These are phyloP conservation scores for Datisca glomerata DNA, from an alignment of 306 rosid species.

Conservation along the genomic window DNA sequence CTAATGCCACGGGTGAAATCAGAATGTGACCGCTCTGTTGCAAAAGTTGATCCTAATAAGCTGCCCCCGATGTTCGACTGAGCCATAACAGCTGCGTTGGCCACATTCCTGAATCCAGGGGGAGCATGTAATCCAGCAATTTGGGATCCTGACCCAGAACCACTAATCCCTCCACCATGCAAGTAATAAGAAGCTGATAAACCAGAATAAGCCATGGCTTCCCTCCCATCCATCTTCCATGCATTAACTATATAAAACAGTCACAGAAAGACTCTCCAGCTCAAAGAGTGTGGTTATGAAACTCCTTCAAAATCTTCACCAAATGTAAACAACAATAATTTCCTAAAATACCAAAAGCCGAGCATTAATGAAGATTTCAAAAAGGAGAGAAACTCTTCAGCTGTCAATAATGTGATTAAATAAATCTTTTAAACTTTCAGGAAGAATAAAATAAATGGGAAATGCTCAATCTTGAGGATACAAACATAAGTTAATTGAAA, in stretches of 20 bases:
- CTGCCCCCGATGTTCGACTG: slow-evolving; percentile 44
- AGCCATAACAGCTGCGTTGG: slow-evolving; percentile 36
- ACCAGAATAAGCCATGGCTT: slow-evolving; percentile 80
- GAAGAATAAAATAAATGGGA: neutral
- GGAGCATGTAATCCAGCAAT: slow-evolving; percentile 43
- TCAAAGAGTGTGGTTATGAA: neutral
- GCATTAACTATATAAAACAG: slow-evolving; percentile 42
- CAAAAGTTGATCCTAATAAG: slow-evolving; percentile 43
- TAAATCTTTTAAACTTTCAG: no score
- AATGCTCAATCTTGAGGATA: slow-evolving; percentile 10
- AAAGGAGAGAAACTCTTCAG: no score
- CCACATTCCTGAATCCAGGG: slow-evolving; percentile 57
- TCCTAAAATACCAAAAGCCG: no score
- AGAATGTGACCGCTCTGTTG: slow-evolving; percentile 34
- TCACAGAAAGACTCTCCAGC: slow-evolving; percentile 12
- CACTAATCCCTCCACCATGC: slow-evolving; percentile 62
- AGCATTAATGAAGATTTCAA: no score
- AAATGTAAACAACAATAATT: neutral
- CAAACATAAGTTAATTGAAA: neutral
- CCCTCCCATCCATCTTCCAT: slow-evolving; percentile 99
- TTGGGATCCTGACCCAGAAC: slow-evolving; percentile 47
- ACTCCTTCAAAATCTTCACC: neutral
- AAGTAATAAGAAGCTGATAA: slow-evolving; percentile 77
- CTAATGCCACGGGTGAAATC: slow-evolving; percentile 41
- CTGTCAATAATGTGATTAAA: no score